These are phyloP conservation scores for Lipomyces orientalis DNA, from an alignment of 805 yeast genomes.

Conservation along the genomic window DNA sequence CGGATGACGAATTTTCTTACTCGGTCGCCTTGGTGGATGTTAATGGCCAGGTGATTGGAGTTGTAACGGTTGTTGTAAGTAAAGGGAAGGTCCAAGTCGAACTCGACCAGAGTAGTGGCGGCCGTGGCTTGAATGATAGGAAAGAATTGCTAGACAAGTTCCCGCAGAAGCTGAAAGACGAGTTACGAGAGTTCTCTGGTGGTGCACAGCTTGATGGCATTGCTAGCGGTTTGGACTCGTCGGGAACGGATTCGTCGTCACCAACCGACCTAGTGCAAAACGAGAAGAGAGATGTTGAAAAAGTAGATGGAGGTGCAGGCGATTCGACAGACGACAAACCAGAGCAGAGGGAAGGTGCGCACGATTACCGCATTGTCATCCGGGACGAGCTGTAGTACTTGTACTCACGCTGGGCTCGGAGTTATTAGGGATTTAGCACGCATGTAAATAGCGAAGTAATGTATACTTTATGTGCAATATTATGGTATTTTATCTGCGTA, in stretches of 20 bases:
- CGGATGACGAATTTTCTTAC: constrained; percentile 25
- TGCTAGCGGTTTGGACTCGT: neutral
- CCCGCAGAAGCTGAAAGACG: constrained; percentile 25
- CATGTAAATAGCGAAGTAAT: neutral
- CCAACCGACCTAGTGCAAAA: neutral
- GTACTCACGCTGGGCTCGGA: neutral
- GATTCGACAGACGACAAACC: neutral
- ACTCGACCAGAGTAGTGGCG: constrained; percentile 19
- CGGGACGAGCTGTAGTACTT: neutral
- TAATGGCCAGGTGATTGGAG: constrained; percentile 28
- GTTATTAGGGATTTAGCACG: neutral
- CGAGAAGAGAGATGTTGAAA: neutral
- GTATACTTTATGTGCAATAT: too few relatives aligned
- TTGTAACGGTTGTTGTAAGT: constrained; percentile 25
- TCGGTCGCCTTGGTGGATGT: constrained; percentile 30
- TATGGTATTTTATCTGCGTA: too few relatives aligned
- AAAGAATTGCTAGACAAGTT: constrained; percentile 10
- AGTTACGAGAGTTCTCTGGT: constrained; percentile 32
- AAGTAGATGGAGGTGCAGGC: neutral
- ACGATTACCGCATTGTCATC: neutral
- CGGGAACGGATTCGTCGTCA: neutral
- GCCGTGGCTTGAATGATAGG: constrained; percentile 3
- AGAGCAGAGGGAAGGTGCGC: neutral
- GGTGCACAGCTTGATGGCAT: constrained; percentile 15
- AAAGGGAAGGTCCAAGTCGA: constrained; percentile 24